Percentiles rank a stretch among this genome's conserved stretches.
Conservation (phyloP, 805 yeast genomes). For the Yarrowia bubula region DNA sequence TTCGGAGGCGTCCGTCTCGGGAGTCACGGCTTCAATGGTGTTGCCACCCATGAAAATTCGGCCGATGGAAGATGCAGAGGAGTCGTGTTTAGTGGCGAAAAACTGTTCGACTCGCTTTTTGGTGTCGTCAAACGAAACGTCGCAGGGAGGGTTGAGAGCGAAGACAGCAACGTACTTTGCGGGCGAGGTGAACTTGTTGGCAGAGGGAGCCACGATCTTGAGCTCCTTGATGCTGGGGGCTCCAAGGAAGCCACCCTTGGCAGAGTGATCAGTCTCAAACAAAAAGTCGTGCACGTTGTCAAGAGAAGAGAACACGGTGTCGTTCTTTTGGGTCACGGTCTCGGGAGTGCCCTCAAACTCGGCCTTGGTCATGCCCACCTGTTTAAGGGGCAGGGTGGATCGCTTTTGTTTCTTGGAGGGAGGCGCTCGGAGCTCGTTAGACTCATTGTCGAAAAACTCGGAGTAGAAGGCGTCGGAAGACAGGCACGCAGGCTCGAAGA, state of each 20-base stretch:
- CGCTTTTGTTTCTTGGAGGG: neutral
- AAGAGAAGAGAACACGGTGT: slow-evolving; percentile 12
- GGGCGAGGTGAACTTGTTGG: slow-evolving; percentile 15
- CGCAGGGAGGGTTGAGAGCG: slow-evolving; percentile 6
- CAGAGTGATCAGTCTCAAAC: neutral
- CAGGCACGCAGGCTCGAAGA: slow-evolving; percentile 1
- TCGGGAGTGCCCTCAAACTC: neutral
- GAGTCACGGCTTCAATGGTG: slow-evolving; percentile 2
- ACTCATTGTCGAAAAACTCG: neutral
- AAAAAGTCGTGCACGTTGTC: slow-evolving; percentile 2
- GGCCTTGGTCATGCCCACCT: slow-evolving; percentile 17
- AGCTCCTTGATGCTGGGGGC: slow-evolving; percentile 15
- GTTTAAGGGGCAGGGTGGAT: neutral
- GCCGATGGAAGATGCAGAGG: slow-evolving; percentile 17
- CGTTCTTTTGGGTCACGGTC: neutral
- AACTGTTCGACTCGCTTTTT: neutral
- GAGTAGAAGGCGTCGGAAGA: slow-evolving; percentile 11
- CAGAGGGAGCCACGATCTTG: slow-evolving; percentile 3
- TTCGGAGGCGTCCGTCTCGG: neutral
- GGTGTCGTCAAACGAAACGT: neutral
- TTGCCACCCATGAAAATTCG: slow-evolving; percentile 6
- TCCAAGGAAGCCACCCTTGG: neutral
- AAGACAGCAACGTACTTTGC: slow-evolving; percentile 16
- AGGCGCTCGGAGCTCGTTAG: neutral
- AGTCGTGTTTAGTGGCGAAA: slow-evolving; percentile 1